Conservation (phyloP, 371 early-diverging fungal genomes). For the Basidiobolus heterosporus region DNA sequence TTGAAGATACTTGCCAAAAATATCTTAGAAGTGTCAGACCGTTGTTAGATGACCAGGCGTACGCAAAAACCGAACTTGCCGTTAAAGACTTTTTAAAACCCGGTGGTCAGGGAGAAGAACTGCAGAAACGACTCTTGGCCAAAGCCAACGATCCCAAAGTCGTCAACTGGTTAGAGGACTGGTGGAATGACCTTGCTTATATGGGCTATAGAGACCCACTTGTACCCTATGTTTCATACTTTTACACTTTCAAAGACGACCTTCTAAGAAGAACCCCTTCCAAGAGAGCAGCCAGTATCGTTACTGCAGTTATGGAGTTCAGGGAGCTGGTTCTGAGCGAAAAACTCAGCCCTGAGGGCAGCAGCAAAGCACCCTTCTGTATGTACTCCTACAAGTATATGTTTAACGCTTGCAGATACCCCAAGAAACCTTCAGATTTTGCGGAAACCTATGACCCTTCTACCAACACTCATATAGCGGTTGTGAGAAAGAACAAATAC, state of each 20-base stretch:
- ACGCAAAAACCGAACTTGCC: slow-evolving; percentile 40
- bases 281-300: slow-evolving; percentile 72
- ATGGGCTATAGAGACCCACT: slow-evolving; percentile 91
- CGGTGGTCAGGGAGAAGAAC: slow-evolving; percentile 63
- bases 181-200: slow-evolving; percentile 90
- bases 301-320: slow-evolving; percentile 76
- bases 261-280: slow-evolving; percentile 56
- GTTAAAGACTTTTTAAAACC: slow-evolving; percentile 64
- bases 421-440: slow-evolving; percentile 65
- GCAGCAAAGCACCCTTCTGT: slow-evolving; percentile 61
- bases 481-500: slow-evolving; percentile 81
- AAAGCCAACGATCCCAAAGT: slow-evolving; percentile 40
- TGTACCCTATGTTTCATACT: slow-evolving; percentile 74
- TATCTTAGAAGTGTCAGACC: slow-evolving; percentile 68
- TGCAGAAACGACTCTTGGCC: slow-evolving; percentile 67
- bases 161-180: slow-evolving; percentile 83
- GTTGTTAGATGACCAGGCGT: slow-evolving; percentile 52
- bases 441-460: slow-evolving; percentile 56
- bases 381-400: slow-evolving; percentile 84
- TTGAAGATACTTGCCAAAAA: slow-evolving; percentile 58
- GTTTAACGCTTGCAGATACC: slow-evolving; percentile 91
- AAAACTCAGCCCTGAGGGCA: slow-evolving; percentile 70
- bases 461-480: slow-evolving; percentile 66
- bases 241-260: slow-evolving; percentile 69
- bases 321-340: slow-evolving; percentile 60